Conservation (phyloP, 331 rosid genomes). For the Quercus lobata region DNA sequence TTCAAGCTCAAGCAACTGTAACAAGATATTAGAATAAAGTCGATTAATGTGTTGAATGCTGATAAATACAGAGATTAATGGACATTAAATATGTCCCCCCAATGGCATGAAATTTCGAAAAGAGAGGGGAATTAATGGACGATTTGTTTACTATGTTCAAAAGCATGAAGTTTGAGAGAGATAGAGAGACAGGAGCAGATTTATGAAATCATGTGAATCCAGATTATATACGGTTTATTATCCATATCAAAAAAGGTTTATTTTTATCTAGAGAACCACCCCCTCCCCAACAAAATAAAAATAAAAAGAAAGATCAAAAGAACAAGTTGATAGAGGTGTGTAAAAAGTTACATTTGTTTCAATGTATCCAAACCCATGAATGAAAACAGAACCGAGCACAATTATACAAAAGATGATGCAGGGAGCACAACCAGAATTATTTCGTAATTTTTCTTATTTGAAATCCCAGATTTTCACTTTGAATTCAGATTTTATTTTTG, state of each 20-base stretch:
- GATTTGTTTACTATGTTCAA: background rate
- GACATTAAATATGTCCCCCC: background rate
- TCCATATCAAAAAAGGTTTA: background rate
- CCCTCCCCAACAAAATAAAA: background rate
- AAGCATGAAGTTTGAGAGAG: background rate
- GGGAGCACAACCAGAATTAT: too few relatives aligned
- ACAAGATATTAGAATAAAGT: background rate
- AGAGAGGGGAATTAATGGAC: constrained; percentile 10
- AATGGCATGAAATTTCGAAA: constrained; percentile 2
- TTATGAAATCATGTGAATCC: background rate
- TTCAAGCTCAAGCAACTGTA: constrained; percentile 71
- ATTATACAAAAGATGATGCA: background rate
- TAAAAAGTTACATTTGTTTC: background rate
- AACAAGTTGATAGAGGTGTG: background rate
- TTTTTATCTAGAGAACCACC: background rate
- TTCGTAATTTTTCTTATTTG: too few relatives aligned
- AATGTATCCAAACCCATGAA: background rate
- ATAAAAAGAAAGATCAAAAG: background rate
- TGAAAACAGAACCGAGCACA: background rate
- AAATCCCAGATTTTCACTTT: too few relatives aligned
- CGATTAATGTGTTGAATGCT: background rate
- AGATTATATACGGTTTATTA: background rate
- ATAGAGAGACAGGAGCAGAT: background rate
- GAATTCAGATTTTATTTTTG: too few relatives aligned
- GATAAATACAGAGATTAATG: background rate